Base-by-base conservation (phyloP, 495 filamentous ascomycete genomes). In the Talaromyces thailandensis region DNA sequence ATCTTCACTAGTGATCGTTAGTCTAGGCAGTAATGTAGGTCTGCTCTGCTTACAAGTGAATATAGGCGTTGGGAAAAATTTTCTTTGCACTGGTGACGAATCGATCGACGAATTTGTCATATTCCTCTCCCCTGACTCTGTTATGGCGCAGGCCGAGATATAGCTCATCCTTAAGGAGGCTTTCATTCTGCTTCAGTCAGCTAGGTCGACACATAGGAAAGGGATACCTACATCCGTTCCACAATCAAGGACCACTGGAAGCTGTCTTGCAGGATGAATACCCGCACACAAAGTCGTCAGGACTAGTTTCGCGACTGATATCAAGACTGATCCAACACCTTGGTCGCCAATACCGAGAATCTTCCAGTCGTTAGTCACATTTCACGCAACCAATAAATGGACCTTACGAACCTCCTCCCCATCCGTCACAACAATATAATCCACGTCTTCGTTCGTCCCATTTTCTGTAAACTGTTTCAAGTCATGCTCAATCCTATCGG, bases 261-360 rank as follows among this genome's bases (percentile, higher is more conserved):
- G 73, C 32, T 90, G 89, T 53, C 91, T 77, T 28, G 86, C 85
- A 12, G 91, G 91, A 70, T 94, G 88, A 32, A 96, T 88, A 1
- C 92, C 92, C 37, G 88, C 91, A 72, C 92, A 96, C 0, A 93
- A 69, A 0, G 92, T 94, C 37, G 89, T 92, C 32, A 96, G 76
- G 6, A 87, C 87, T 14, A 96, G 76, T 68, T 96, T 96, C 3
- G 92, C 92, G 1, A 91, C 79, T 3, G 88, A 90, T 58, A 96
- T 96, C 16, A 94, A 75, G 58, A 96, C 90, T 6, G 86, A 91
- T 14, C 92, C 92, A 4, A 90, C 88, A n/a, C 92, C 92, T 72
- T 96, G 92, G 68, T 96, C 92, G 2, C 92, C 92, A 60, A 96
- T 93, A 0, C 92, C 92, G 6, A 96, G 81, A 62, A 96, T 95